Conservation (phyloP, 805 yeast genomes). For the Candida hungchunana region DNA sequence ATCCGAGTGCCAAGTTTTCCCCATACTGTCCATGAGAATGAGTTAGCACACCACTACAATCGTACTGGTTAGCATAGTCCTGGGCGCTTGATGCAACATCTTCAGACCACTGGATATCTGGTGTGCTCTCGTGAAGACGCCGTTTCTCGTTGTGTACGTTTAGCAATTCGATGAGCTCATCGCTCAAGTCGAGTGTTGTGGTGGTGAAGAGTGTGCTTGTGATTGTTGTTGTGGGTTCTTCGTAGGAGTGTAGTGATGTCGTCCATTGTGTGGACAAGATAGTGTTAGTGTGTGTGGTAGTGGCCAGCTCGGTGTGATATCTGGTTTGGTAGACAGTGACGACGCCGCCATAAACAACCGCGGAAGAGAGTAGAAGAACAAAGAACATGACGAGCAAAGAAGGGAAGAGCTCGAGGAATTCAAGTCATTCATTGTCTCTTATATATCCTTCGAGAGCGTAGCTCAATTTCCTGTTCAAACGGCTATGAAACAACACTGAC, state of each 20-base stretch:
- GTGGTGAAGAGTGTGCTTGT: constrained; percentile 17
- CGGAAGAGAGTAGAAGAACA: no score
- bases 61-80: constrained; percentile 49
- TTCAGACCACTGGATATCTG: constrained; percentile 51
- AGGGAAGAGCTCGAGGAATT: no score
- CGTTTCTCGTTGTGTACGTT: constrained; percentile 54
- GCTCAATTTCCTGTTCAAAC: no score
- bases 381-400: no score
- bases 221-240: constrained; percentile 19
- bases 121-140: constrained; percentile 44
- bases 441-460: no score
- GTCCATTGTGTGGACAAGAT: constrained; percentile 12
- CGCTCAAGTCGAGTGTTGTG: constrained; percentile 8
- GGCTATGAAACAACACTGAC: no score
- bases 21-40: constrained; percentile 66
- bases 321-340: constrained; percentile 10
- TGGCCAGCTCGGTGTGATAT: constrained; percentile 3
- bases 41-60: constrained; percentile 50
- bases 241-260: constrained; percentile 2
- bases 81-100: constrained; percentile 52
- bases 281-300: constrained; percentile 4
- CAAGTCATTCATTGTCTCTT: no score
- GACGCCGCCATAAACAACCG: no score
- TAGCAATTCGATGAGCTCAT: constrained; percentile 8
- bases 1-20: constrained; percentile 80